A percentile compares a stretch with the other conserved stretches of the same genome.
phyloP scores from a whole-genome alignment of 2,329 filamentous ascomycete species.

The Zasmidium angulare region DNA sequence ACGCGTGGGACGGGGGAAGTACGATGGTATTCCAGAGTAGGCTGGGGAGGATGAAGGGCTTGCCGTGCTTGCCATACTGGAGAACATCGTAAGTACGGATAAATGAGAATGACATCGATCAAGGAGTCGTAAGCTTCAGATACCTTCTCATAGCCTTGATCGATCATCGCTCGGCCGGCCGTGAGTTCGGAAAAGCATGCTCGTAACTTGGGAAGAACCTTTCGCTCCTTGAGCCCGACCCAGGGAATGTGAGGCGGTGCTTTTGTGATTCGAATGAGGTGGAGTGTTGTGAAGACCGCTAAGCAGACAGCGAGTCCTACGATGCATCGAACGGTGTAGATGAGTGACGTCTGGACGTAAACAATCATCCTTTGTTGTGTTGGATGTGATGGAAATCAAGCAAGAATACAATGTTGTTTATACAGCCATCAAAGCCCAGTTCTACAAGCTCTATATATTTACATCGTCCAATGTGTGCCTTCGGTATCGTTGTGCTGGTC shows the following conservation, averaged over 20 bases:
- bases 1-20: constrained; percentile 12
- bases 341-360: background rate
- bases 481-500: background rate
- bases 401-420: too few species aligned
- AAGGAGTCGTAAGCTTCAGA: too few species aligned
- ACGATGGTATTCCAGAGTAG: constrained; percentile 15
- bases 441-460: too few species aligned
- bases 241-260: constrained; percentile 5
- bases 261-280: constrained; percentile 2
- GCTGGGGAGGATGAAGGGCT: constrained; percentile 10
- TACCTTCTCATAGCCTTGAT: constrained; percentile 10
- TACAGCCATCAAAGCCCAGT: too few species aligned
- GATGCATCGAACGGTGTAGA: background rate
- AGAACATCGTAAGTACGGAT: too few species aligned
- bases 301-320: background rate
- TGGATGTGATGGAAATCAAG: background rate
- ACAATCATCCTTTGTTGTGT: background rate
- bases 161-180: constrained; percentile 3
- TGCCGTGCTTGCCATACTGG: constrained; percentile 5
- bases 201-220: constrained; percentile 9
- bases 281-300: background rate
- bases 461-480: too few species aligned
- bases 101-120: too few species aligned
- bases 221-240: constrained; percentile 9
- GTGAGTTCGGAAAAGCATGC: constrained; percentile 1